Evolutionary conservation across 2,329 filamentous ascomycete genomes (phyloP).

Genomic region (Beauveria bassiana): DNA sequence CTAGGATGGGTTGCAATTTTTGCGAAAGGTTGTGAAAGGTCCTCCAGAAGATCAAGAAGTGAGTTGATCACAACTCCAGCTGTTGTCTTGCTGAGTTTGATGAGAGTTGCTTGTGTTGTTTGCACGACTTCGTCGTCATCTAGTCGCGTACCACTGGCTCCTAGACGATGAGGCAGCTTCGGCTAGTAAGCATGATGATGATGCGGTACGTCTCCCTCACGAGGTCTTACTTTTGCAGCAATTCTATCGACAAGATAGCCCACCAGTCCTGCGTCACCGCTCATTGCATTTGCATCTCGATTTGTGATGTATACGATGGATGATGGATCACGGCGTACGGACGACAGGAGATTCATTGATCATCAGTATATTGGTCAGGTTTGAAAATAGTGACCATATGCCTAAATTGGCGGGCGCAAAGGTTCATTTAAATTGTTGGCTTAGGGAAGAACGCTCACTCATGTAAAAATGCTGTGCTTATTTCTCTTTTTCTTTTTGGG

Average conservation of each 20-base stretch:
- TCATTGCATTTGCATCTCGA: constrained; percentile 30
- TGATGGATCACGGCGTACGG: neutral
- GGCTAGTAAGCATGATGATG: neutral
- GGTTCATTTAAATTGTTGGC: too few species aligned
- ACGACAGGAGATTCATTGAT: neutral
- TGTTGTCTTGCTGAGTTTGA: constrained; percentile 49
- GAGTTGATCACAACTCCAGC: constrained; percentile 49
- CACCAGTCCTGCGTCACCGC: constrained; percentile 48
- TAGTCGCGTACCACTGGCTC: constrained; percentile 48
- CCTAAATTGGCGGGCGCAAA: too few species aligned
- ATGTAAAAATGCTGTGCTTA: too few species aligned
- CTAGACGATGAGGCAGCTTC: constrained; percentile 57
- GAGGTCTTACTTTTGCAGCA: constrained; percentile 44
- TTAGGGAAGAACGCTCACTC: too few species aligned
- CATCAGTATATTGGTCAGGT: too few species aligned
- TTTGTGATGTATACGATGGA: neutral
- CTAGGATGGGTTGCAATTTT: constrained; percentile 44
- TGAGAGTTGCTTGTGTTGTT: constrained; percentile 53
- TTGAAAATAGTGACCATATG: too few species aligned
- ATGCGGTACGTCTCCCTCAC: neutral
- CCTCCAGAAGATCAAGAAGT: constrained; percentile 50
- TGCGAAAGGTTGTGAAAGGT: constrained; percentile 48
- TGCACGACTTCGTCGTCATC: constrained; percentile 53
- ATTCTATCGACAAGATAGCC: constrained; percentile 52
- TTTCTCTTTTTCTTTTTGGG: too few species aligned